phyloP scores from a whole-genome alignment of 2,329 filamentous ascomycete species.

The Tolypocladium tropicale region DNA sequence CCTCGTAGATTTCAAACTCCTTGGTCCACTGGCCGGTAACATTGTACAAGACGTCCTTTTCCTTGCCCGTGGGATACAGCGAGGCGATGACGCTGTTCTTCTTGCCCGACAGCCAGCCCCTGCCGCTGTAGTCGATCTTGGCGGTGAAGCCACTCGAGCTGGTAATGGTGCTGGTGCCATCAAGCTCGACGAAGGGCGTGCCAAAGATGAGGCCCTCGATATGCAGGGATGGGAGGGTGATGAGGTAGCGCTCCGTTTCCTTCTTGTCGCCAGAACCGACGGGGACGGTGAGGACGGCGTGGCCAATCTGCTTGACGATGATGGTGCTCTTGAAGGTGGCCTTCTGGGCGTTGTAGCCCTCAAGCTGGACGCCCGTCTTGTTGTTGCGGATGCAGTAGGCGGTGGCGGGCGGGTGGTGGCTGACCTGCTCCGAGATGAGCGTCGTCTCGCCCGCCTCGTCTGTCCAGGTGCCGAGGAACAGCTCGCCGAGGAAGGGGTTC shows the following conservation, averaged over 20 bases:
- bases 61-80: slow-evolving; percentile 60
- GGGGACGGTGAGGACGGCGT: slow-evolving; percentile 72
- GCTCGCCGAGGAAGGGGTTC: slow-evolving; percentile 90
- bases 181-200: slow-evolving; percentile 82
- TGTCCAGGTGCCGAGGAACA: slow-evolving; percentile 87
- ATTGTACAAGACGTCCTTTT: slow-evolving; percentile 69
- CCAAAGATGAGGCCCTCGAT: slow-evolving; percentile 88
- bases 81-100: slow-evolving; percentile 81
- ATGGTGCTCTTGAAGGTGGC: slow-evolving; percentile 91
- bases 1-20: slow-evolving; percentile 66
- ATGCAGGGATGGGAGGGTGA: slow-evolving; percentile 82
- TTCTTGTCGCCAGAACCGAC: slow-evolving; percentile 17
- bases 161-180: slow-evolving; percentile 73
- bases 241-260: slow-evolving; percentile 64
- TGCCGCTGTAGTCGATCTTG: slow-evolving; percentile 87
- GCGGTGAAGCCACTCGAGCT: slow-evolving; percentile 80
- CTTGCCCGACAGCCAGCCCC: slow-evolving; percentile 90
- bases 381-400: slow-evolving; percentile 89
- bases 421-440: slow-evolving; percentile 88
- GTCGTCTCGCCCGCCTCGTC: slow-evolving; percentile 73
- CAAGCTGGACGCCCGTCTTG: slow-evolving; percentile 65
- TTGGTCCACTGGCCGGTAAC: slow-evolving; percentile 86
- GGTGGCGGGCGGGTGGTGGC: slow-evolving; percentile 88
- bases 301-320: slow-evolving; percentile 88
- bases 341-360: slow-evolving; percentile 94